Percentiles rank a stretch among this genome's conserved stretches.
Evolutionary conservation across 495 filamentous ascomycete genomes (phyloP).

Genomic region (Aspergillus nanangensis): DNA sequence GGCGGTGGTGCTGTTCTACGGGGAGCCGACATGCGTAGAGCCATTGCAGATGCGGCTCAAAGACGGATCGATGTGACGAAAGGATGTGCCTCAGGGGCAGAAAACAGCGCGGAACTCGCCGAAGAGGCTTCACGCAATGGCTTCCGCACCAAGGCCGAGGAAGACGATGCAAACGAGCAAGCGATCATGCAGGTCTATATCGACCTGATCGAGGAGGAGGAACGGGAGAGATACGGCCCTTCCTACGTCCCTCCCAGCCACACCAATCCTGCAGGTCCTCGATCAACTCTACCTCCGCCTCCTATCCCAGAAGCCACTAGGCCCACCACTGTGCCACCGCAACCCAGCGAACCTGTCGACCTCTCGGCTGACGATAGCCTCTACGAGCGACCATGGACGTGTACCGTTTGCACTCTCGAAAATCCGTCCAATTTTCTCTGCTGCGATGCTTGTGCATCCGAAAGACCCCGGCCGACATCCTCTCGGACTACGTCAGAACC

Average conservation of each 20-base stretch:
- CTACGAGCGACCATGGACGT: conserved; percentile 60
- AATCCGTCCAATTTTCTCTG: conserved; percentile 65
- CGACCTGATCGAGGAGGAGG: conserved; percentile 82
- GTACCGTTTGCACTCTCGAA: conserved; percentile 74
- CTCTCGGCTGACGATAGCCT: conserved; percentile 22
- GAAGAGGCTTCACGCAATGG: conserved; percentile 68
- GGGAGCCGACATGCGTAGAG: conserved; percentile 67
- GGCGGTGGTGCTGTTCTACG: conserved; percentile 61
- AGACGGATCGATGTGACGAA: conserved; percentile 60
- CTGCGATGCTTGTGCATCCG: conserved; percentile 75
- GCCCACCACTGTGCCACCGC: conserved; percentile 9
- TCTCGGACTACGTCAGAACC: conserved; percentile 13
- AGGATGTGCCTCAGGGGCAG: conserved; percentile 72
- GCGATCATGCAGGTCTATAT: conserved; percentile 87
- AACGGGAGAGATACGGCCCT: conserved; percentile 65
- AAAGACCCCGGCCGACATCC: conserved; percentile 47
- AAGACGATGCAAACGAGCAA: conserved; percentile 83
- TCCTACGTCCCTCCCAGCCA: conserved; percentile 61
- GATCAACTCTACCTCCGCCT: conserved; percentile 20
- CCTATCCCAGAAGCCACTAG: conserved; percentile 16
- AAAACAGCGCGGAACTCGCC: conserved; percentile 52
- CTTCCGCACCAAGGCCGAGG: conserved; percentile 78
- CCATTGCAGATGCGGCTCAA: conserved; percentile 70
- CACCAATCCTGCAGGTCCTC: conserved; percentile 55
- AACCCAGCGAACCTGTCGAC: conserved; percentile 7